Evolutionary conservation across 345 rosid genomes (phyloP), one percentile per base, ranked within the genome.

Genomic region (Cardamine resedifolia): DNA sequence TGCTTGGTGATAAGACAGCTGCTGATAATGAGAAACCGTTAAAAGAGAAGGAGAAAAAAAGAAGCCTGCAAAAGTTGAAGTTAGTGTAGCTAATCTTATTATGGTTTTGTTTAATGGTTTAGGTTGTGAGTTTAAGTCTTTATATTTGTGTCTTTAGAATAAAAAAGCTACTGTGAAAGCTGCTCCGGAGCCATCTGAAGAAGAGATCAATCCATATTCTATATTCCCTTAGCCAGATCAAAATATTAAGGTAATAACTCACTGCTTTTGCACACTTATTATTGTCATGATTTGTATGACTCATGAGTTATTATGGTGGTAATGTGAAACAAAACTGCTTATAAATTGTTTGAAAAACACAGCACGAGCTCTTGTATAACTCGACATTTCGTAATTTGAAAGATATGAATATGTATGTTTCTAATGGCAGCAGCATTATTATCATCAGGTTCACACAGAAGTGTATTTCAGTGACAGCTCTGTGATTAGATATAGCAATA

Each of bases 1-100:
- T 88, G 64, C 88, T 94, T 79, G 99, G 97, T 73, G 96, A 88
- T 72, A 88, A 77, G 80, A 91, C 96, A 38, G 96, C 89, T 60
- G 90, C 90, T 38, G 96, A 94, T 77, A 76, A 87, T 73, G 99
- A 87, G 78, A 94, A 89, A 69, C 96, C 94, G 74, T 31, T 85
- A 39, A 90, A 91, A 80, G 85, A 64, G 88, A 89, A 88, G 83
- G 83, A 81, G 68, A 84, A 78, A 75, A 94, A 91, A 67, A 95
- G 82, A 95, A 86, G 76, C 83, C 99, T 69, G 83, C 79, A 51
- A 95, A 91, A 86, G 83, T 78, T 60, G 87, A 84, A 84, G 96
- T 88, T 63, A 67, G 80, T 12, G 9, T 10, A 24, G 15, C 44
- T 11, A 38, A 11, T 38, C 43, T 11, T 3, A 1, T 38, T 23